phyloP scores from a whole-genome alignment of 1,284 basidiomycete genomes.

The Cerioporus squamosus region DNA sequence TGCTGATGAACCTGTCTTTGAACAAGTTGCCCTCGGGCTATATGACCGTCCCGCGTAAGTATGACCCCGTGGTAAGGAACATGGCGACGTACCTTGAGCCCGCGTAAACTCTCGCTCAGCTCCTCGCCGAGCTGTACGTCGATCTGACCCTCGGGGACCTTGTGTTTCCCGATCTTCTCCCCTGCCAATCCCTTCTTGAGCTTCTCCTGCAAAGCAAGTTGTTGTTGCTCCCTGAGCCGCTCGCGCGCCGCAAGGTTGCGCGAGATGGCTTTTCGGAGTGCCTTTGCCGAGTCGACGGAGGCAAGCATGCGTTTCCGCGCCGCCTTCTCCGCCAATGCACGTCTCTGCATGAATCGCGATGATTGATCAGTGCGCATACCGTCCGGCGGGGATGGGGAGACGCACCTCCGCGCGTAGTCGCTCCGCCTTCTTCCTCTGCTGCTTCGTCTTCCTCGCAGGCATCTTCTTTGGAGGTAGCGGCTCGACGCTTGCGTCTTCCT shows the following conservation, averaged over 20 bases:
- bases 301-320: slow-evolving; percentile 62
- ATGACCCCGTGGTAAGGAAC: not conserved
- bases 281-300: slow-evolving; percentile 57
- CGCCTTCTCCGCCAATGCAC: slow-evolving; percentile 59
- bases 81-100: slow-evolving; percentile 74
- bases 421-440: slow-evolving; percentile 67
- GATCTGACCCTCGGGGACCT: slow-evolving; percentile 70
- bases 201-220: slow-evolving; percentile 45
- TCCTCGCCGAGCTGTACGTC: slow-evolving; percentile 94
- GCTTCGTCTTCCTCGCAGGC: slow-evolving; percentile 74
- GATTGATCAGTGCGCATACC: not conserved
- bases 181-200: slow-evolving; percentile 65
- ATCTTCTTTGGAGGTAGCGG: slow-evolving; percentile 46
- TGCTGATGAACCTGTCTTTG: slow-evolving; percentile 83
- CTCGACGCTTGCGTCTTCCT: slow-evolving; percentile 34
- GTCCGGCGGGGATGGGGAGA: not conserved
- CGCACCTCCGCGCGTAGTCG: slow-evolving; percentile 65
- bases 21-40: slow-evolving; percentile 95
- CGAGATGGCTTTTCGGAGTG: slow-evolving; percentile 50
- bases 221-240: slow-evolving; percentile 44
- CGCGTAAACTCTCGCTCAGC: slow-evolving; percentile 84
- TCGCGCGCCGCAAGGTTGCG: slow-evolving; percentile 47
- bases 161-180: slow-evolving; percentile 76
- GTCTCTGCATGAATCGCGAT: slow-evolving; percentile 52
- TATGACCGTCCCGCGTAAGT: slow-evolving; percentile 4